Base-by-base conservation (phyloP, 352 stramenopile species). In the Blastocystis sp. region DNA sequence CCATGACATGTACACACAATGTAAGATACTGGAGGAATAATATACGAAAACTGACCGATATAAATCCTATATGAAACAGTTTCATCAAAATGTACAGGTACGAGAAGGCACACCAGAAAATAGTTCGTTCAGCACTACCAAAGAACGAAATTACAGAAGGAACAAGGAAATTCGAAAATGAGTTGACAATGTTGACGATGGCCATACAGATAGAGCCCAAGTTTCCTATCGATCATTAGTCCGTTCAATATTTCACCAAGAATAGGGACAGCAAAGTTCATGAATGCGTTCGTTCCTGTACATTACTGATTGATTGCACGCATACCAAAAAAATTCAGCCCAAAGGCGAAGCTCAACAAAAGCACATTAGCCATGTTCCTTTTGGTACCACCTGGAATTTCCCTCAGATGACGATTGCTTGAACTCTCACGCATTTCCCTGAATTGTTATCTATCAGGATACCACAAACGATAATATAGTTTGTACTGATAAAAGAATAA, bases 241-340 rank as follows among this genome's bases (percentile, higher is more conserved):
- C 8, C 15, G n/a, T 11, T 45, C 4, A 41, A 4, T 43, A 15
- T 23, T 26, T 23, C 59, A 80, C 70, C 70, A 18, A 80, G 70
- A 80, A 80, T 80, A 20, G 70, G 70, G 15, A 80, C 70, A 18
- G 70, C 70, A 64, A 80, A 80, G 34, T 80, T 80, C 70, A 80
- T 80, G 18, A 80, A 62, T n/a, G 70, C 70, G 45, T 80, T 80
- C 4, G 39, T 62, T 62, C 70, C 70, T 80, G 64, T 26, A 39
- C 41, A 26, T 64, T n/a, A 61, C 63, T 61, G 15, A 26, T 43
- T 7, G 29, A 23, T 64, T 47, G 3, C 63, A 18, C 3, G 0
- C 29, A 23, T 64, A 80, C 70, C 70, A 26, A 80, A 80, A 34
- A 80, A 80, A 41, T 37, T 47, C 3, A 80, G 7, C 23, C 70